phyloP scores from a whole-genome alignment of 768 basidiomycete species.

The Coprinellus micaceus region DNA sequence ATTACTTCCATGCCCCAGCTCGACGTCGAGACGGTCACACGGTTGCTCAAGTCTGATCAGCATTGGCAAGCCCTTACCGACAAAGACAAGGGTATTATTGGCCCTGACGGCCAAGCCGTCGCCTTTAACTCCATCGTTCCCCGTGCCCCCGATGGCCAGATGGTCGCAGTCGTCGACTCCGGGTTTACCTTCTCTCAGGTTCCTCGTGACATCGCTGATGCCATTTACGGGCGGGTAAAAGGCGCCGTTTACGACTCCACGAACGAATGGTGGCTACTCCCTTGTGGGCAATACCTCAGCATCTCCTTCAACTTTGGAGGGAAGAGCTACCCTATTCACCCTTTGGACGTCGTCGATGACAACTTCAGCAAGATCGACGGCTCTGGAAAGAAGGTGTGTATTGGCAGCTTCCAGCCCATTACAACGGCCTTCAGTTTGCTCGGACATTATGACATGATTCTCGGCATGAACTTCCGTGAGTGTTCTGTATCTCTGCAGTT shows the following conservation, averaged over 20 bases:
- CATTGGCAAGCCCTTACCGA: constrained; percentile 80
- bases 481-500: constrained; percentile 1
- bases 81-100: constrained; percentile 61
- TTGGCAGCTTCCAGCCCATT: constrained; percentile 79
- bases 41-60: constrained; percentile 60
- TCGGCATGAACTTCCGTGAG: constrained; percentile 79
- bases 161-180: constrained; percentile 72
- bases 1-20: constrained; percentile 62
- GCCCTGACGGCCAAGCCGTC: constrained; percentile 70
- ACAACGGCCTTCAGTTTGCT: constrained; percentile 74
- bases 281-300: constrained; percentile 71
- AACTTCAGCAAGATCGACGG: constrained; percentile 50
- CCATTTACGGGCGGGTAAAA: constrained; percentile 75
- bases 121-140: constrained; percentile 63
- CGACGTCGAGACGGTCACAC: constrained; percentile 60
- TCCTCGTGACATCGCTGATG: constrained; percentile 69
- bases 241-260: constrained; percentile 62
- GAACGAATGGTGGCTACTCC: constrained; percentile 64
- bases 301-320: constrained; percentile 73
- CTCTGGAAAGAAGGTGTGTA: constrained; percentile 33
- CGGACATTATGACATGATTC: constrained; percentile 77
- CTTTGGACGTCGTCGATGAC: constrained; percentile 62
- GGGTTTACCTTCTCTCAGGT: constrained; percentile 61
- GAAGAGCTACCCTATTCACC: constrained; percentile 64
- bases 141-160: constrained; percentile 56